Conservation (phyloP, 2,329 filamentous ascomycete genomes). For the Berkeleyomyces basicola region DNA sequence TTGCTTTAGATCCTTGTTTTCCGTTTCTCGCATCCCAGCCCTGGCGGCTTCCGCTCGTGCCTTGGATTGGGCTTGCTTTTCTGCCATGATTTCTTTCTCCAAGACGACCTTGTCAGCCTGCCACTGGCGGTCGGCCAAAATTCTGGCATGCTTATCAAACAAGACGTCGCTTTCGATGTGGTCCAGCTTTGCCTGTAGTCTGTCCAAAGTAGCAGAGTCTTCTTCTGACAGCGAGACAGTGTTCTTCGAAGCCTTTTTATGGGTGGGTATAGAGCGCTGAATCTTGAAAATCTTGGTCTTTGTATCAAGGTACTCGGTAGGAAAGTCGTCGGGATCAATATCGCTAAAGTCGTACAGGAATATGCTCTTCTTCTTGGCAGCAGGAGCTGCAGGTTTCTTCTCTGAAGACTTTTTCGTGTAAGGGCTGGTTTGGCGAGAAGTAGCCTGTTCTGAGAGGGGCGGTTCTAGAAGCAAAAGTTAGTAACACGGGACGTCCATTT, state of each 20-base stretch:
- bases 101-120: constrained; percentile 39
- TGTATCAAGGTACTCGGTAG: constrained; percentile 60
- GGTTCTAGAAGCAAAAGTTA: constrained; percentile 1
- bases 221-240: constrained; percentile 17
- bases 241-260: constrained; percentile 22
- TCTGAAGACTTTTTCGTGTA: constrained; percentile 10
- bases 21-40: background rate
- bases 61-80: constrained; percentile 26
- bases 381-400: constrained; percentile 23
- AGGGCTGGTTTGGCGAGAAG: background rate
- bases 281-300: constrained; percentile 51
- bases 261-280: constrained; percentile 29
- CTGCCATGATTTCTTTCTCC: constrained; percentile 42
- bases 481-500: background rate
- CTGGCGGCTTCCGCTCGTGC: background rate
- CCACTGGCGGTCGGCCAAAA: constrained; percentile 49
- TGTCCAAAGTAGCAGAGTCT: constrained; percentile 37
- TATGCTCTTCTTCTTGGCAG: constrained; percentile 11
- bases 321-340: constrained; percentile 56
- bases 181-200: constrained; percentile 55
- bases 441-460: constrained; percentile 1
- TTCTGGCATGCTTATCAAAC: constrained; percentile 42
- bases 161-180: constrained; percentile 63
- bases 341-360: constrained; percentile 41
- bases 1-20: constrained; percentile 11